phyloP scores from a whole-genome alignment of 345 rosid species.

The Salix exigua region DNA sequence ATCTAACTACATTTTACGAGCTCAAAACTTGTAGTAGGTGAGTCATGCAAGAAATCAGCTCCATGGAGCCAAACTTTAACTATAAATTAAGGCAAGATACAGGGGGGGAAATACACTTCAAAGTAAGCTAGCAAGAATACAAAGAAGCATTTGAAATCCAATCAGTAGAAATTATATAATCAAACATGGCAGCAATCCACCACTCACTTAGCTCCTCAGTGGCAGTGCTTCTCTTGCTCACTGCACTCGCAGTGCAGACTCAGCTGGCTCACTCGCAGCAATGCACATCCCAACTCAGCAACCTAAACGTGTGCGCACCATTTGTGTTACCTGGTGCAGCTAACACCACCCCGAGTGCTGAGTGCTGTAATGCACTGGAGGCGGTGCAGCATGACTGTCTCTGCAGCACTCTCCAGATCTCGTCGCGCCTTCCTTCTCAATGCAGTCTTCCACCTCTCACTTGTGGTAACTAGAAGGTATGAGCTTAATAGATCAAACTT shows the following conservation, averaged over 20 bases:
- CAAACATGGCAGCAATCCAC: conserved; percentile 17
- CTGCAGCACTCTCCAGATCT: conserved; percentile 77
- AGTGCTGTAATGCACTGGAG: conserved; percentile 61
- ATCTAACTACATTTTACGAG: background rate
- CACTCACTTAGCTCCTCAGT: conserved; percentile 6
- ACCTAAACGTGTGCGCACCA: conserved; percentile 62
- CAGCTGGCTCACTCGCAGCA: conserved; percentile 37
- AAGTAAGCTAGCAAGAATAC: background rate
- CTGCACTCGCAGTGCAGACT: conserved; percentile 27
- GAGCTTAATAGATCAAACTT: background rate
- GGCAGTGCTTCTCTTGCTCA: conserved; percentile 25
- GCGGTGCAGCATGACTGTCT: conserved; percentile 60
- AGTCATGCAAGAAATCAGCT: conserved; percentile 17
- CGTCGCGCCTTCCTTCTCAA: conserved; percentile 62
- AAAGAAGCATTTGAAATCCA: background rate
- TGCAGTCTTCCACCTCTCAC: conserved; percentile 62
- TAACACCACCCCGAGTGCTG: conserved; percentile 37
- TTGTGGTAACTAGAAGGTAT: conserved; percentile 24
- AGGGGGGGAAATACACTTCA: too few species aligned
- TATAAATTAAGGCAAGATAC: conserved; percentile 20
- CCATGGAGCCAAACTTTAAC: background rate
- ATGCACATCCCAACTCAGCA: conserved; percentile 53
- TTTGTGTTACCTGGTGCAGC: conserved; percentile 63
- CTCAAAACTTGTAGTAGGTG: conserved; percentile 10
- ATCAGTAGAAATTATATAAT: background rate